Base-by-base conservation (phyloP, 805 yeast species). In the Sugiyamaella floridensis region DNA sequence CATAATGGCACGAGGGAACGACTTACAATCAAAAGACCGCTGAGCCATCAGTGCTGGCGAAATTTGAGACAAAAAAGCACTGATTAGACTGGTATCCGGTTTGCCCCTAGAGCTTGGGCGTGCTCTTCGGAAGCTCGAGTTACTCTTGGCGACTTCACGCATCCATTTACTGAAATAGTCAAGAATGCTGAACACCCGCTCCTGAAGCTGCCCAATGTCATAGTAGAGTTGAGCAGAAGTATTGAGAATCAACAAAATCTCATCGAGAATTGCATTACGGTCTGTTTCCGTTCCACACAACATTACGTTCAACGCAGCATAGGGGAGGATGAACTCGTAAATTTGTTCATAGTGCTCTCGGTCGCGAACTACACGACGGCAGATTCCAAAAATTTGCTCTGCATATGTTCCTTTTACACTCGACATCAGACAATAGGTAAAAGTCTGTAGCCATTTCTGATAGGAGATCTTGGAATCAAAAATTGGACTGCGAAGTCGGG, bases 141-240 rank as follows among this genome's bases (percentile, higher is more conserved):
- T 43, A 9, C n/a, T 14, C 40, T 45, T 42, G 10, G 26, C 46
- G 7, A 20, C 29, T 4, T 58, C 57, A 6, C 70, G 57, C 37
- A 62, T 56, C 96, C 97, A 89, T 59, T 85, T 88, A 53, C 83
- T 80, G 56, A 89, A 80, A 62, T 89, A 89, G 62, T 93, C 98
- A 26, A 90, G 69, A 2, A 90, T 81, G 42, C 82, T 80, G 61
- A 93, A 89, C 0, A 89, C 77, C 0, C 89, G 74, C 54, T 86
- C 86, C 60, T 81, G 86, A 58, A 89, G 84, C 44, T 79, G 92
- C 1, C 79, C 70, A 46, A 77, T 73, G 47, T 81, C 80, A 15
- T 78, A 76, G 16, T 75, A 66, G 1, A 64, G 58, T 7, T 73
- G 71, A 2, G 74, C 61, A 50, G 76, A 78, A 32, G 76, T 71